Conservation (phyloP, 257 asterid genomes). For the Haberlea rhodopensis region DNA sequence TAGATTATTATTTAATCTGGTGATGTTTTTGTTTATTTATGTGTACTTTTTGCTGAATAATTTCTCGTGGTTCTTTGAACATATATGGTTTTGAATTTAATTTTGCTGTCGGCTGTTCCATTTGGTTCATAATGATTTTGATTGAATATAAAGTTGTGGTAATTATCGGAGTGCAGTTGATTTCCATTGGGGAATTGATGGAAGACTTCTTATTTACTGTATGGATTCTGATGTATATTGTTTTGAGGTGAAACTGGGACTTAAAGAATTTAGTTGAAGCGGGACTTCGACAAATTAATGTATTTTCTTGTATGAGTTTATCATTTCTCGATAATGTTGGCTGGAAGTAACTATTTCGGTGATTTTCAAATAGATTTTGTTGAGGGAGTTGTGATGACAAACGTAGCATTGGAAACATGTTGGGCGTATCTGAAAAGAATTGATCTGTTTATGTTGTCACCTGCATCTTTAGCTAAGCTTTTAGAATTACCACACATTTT, state of each 20-base stretch:
- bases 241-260: too few species aligned
- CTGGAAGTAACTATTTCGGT: too few species aligned
- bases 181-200: background rate
- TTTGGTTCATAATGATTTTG: conserved; percentile 19
- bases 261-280: too few species aligned
- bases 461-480: too few species aligned
- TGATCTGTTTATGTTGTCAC: too few species aligned
- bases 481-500: too few species aligned
- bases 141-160: conserved; percentile 1
- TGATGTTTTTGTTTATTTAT: background rate
- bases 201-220: background rate
- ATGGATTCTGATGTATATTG: background rate
- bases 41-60: background rate
- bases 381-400: conserved; percentile 6
- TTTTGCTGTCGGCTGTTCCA: conserved; percentile 19
- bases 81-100: conserved; percentile 22
- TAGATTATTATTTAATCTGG: background rate
- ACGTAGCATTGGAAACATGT: too few species aligned
- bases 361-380: too few species aligned
- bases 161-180: background rate
- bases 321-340: background rate
- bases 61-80: conserved; percentile 20
- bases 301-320: background rate
- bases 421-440: too few species aligned
- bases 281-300: too few species aligned